A percentile compares a stretch with the other conserved stretches of the same genome.
Conservation (phyloP, 345 rosid genomes). For the Erysimum cheiranthoides region DNA sequence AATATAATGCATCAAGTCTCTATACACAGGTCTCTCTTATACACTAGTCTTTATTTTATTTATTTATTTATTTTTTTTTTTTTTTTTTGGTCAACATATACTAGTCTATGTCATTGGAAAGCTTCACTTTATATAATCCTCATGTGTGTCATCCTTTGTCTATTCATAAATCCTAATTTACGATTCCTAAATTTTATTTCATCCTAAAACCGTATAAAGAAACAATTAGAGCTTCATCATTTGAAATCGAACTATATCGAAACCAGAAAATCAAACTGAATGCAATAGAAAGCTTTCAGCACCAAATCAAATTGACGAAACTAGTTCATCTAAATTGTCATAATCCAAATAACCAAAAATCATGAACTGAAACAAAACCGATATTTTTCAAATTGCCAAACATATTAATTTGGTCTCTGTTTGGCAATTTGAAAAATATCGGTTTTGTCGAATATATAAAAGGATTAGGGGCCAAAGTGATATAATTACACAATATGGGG, state of each 20-base stretch:
- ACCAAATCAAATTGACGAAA: neutral
- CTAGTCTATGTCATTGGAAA: neutral
- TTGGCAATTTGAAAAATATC: no score
- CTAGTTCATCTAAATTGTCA: neutral
- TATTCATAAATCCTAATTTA: neutral
- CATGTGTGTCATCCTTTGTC: no score
- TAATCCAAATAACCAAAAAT: no score
- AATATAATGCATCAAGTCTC: conserved; percentile 16
- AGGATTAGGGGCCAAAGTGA: neutral
- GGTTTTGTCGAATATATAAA: no score
- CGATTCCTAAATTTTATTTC: neutral
- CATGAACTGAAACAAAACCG: neutral
- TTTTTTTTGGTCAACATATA: no score
- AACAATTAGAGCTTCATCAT: neutral
- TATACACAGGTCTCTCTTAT: conserved; percentile 30
- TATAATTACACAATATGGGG: neutral
- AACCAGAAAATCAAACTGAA: no score
- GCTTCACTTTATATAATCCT: conserved; percentile 9
- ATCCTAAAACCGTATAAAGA: neutral
- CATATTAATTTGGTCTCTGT: neutral
- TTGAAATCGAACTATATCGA: neutral
- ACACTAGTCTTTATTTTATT: no score
- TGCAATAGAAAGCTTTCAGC: neutral
- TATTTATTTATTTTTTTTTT: no score
- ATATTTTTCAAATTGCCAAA: neutral